phyloP scores from a whole-genome alignment of 2,329 filamentous ascomycete species.

The Colletotrichum lupini region DNA sequence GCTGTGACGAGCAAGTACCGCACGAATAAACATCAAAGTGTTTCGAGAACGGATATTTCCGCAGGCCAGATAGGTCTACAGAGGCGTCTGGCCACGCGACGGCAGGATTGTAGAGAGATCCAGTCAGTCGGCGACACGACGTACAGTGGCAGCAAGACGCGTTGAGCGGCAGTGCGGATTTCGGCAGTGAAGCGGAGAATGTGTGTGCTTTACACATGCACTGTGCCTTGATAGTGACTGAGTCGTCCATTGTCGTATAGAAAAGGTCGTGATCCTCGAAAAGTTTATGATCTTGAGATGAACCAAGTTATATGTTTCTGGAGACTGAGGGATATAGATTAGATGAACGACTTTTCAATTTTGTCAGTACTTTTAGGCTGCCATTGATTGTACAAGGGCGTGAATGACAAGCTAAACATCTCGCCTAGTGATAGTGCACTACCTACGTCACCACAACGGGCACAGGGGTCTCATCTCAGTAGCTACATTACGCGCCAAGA shows the following conservation, averaged over 20 bases:
- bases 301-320: too few species aligned
- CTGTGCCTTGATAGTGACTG: slow-evolving; percentile 37
- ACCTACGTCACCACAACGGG: not conserved
- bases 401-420: not conserved
- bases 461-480: not conserved
- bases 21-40: slow-evolving; percentile 53
- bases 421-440: not conserved
- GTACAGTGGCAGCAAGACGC: slow-evolving; percentile 59
- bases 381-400: not conserved
- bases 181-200: slow-evolving; percentile 48
- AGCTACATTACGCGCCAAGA: not conserved
- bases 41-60: slow-evolving; percentile 49
- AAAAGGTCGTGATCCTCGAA: not conserved
- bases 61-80: slow-evolving; percentile 43
- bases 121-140: slow-evolving; percentile 59
- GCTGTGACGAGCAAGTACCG: slow-evolving; percentile 52
- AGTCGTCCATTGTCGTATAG: not conserved
- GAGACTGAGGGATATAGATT: not conserved
- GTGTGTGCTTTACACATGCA: slow-evolving; percentile 58
- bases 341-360: not conserved
- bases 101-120: slow-evolving; percentile 50
- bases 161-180: slow-evolving; percentile 52
- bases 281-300: not conserved
- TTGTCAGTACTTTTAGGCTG: not conserved
- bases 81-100: slow-evolving; percentile 51